Base-by-base conservation (phyloP, 108 stramenopile species). In the Nannochloropsis oceanica region DNA sequence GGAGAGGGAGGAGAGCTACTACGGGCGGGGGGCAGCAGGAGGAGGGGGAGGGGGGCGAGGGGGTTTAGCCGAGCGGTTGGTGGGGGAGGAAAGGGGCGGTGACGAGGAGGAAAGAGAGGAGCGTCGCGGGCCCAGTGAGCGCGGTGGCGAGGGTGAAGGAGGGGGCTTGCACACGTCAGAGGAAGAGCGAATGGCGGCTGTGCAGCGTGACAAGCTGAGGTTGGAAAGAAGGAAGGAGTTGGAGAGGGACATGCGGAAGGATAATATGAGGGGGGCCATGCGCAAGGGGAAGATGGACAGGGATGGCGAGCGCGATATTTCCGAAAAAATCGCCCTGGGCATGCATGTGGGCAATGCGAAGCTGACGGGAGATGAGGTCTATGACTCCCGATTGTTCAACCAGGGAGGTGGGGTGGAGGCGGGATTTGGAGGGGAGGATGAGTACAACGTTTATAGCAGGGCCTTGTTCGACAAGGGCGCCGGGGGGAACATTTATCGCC, bases 401-500 rank as follows among this genome's bases (percentile, higher is more conserved):
- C 96, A 97, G 88, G 91, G 92, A 79, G 94, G 94, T 8, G 99
- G 99, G 43, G 91, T 98, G 93, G 95, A 95, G 84, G 91, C 94
- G 79, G 97, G 97, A 27, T 98, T 99, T 92, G 99, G 99, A 8
- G 94, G 91, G 8, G 97, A 97, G n/a, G 97, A 97, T 84, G 99
- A 97, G 27, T 97, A 99, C 93, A 97, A 96, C 87, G 91, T 94
- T 13, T 99, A 97, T 90, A 91, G 90, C 50, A 94, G 95, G 88
- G 96, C 99, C 18, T 87, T 97, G 91, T 96, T 98, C 89, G 95
- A 94, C 89, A 95, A 94, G 8, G 96, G 93, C 10, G 89, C 93
- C 8, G 94, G 93, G 50, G 89, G 92, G 42, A 93, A 93, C 80
- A 97, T 99, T 83, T 99, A 99, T 89, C 86, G 95, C 24, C 97